Evolutionary conservation across 2,329 filamentous ascomycete genomes (phyloP), one percentile per base, ranked within the genome.

Genomic region (Scolecobasidium constrictum): DNA sequence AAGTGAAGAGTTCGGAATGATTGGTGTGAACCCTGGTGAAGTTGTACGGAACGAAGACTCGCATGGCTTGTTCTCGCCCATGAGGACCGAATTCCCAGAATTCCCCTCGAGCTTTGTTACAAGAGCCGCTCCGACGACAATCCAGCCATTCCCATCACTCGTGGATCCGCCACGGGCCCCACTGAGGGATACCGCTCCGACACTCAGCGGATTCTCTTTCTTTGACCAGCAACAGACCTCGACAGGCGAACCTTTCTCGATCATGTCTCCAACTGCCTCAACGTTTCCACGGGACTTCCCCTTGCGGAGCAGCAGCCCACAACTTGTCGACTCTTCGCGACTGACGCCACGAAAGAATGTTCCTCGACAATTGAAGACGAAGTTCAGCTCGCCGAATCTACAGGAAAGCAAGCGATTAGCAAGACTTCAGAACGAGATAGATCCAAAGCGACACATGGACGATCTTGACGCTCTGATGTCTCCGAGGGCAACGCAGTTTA

Each of bases 401-500:
- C 53, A 53, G 17, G 56, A 61, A 38, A 59, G 63, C 38, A 52
- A 57, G 17, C 55, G 53, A 20, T 50, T 65, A 35, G 60, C 61
- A 35, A 60, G 58, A 48, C 46, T 65, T 18, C 62, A 65, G 40
- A 61, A 55, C 3, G 56, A 61, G 46, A 61, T 65, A 40, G 56
- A 62, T 36, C 43, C 35, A 28, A 17, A 39, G 35, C 15, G 19
- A 19, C 26, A 16, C 49, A 31, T 52, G 16, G 59, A 62, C 56
- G 62, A 53, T 61, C 62, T 47, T 9, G 72, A 77, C 37, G 67
- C 77, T 11, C 61, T 84, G 7, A 72, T 86, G 68, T 86, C 82
- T 3, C 83, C 84, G 0, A 73, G 83, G 35, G 78, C 70, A 1
- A 79, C 83, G 52, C 76, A 79, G 13, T 87, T 87, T 68, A 86